Base-by-base conservation (phyloP, 2,329 filamentous ascomycete genomes). In the Coniella vitis region DNA sequence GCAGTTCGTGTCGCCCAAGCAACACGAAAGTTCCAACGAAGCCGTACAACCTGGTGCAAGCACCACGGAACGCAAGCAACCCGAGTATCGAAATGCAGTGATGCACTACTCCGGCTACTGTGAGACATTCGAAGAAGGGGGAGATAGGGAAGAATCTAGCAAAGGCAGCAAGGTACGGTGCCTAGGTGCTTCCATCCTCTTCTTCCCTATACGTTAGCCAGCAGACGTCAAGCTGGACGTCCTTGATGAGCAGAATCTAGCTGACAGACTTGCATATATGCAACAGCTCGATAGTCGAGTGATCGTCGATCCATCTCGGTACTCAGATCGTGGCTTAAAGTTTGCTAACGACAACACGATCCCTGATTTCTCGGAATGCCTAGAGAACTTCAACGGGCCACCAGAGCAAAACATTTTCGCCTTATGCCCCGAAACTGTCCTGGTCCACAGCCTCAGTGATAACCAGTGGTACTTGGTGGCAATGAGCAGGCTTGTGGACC, bases 401-500 rank as follows among this genome's bases (percentile, higher is more conserved):
- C 13, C 20, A 3, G 21, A 41, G 22, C 22, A 41, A 2, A 31
- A 41, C 39, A 21, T 25, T 17, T 25, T 41, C 3, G 39, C 32
- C 8, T 31, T 41, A 17, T 41, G 39, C n/a, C 39, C 39, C 1
- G 39, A 41, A 31, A 41, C n/a, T 7, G 39, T 41, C 2, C 22
- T 41, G 13, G 39, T 41, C 21, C 22, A 41, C 39, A 41, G 39
- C 14, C 39, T 41, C 22, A 41, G 22, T 16, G 39, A 41, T 25
- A 41, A 41, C n/a, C 12, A 41, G 22, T 41, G 39, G 39, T 41
- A 41, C n/a, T 17, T 13, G 12, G 39, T 41, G 22, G 39, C 39
- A n/a, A 41, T 41, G 39, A 17, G 20, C 21, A 41, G 20, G 22
- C 20, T 41, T 1, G 5, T 16, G 20, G 20, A 29, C n/a, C 39